Evolutionary conservation across 331 rosid species (phyloP).

Genomic region (Erythrophleum ivorense): DNA sequence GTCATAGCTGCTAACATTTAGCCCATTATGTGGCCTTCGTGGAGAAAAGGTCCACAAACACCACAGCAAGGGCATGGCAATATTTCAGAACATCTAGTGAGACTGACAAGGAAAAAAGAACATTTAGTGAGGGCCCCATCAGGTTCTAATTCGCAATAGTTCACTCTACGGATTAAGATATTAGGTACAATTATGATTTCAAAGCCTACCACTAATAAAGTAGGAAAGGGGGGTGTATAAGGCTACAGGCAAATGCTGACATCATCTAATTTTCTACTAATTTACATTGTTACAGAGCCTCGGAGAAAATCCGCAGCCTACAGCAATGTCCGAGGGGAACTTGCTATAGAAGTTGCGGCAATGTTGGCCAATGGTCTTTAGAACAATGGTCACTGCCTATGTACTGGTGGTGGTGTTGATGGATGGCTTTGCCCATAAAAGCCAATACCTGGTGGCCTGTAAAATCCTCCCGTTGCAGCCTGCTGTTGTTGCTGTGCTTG

Average conservation of each 20-base stretch:
- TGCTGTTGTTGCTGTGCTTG: constrained; percentile 61
- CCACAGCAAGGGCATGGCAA: neutral
- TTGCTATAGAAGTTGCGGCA: constrained; percentile 30
- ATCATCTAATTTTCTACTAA: constrained; percentile 50
- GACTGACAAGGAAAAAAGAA: neutral
- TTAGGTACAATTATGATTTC: constrained; percentile 12
- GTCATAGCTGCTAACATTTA: neutral
- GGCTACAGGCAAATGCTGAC: constrained; percentile 25
- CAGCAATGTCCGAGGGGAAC: constrained; percentile 33
- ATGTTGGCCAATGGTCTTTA: neutral
- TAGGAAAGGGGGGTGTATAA: neutral
- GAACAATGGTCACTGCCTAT: constrained; percentile 63
- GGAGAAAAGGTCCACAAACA: constrained; percentile 18
- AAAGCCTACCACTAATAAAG: constrained; percentile 30
- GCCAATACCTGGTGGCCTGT: constrained; percentile 73
- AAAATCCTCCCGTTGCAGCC: constrained; percentile 68
- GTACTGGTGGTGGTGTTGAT: constrained; percentile 66
- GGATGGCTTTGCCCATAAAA: constrained; percentile 78
- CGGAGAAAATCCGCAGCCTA: constrained; percentile 36
- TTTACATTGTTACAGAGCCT: constrained; percentile 56
- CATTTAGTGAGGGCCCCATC: neutral
- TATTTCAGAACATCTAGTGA: neutral
- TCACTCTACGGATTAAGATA: neutral
- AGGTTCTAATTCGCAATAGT: neutral
- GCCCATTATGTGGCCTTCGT: neutral